A percentile compares a stretch with the other conserved stretches of the same genome.
phyloP scores from a whole-genome alignment of 495 filamentous ascomycete species.

The Pyrenopolyporus hunteri region DNA sequence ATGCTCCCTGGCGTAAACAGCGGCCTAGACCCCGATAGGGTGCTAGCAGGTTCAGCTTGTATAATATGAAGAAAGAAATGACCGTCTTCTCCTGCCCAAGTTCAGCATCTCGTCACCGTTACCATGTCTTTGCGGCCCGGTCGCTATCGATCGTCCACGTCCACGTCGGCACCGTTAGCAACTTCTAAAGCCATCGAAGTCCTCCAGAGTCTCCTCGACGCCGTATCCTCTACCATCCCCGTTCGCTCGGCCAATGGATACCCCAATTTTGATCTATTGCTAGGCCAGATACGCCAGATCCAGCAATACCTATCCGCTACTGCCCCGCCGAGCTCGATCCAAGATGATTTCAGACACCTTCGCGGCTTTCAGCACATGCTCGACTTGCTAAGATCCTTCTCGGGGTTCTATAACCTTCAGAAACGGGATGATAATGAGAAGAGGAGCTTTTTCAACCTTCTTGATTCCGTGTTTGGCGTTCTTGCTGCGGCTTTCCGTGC shows the following conservation, averaged over 20 bases:
- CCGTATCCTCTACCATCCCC: conserved; percentile 47
- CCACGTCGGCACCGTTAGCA: conserved; percentile 59
- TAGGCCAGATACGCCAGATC: conserved; percentile 50
- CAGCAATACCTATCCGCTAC: conserved; percentile 56
- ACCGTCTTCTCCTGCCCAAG: conserved; percentile 24
- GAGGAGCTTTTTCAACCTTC: conserved; percentile 67
- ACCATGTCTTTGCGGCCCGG: conserved; percentile 56
- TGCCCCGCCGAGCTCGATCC: conserved; percentile 50
- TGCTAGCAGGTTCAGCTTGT: conserved; percentile 29
- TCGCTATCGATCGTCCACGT: conserved; percentile 67
- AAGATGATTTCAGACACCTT: conserved; percentile 84
- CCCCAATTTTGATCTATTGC: conserved; percentile 49
- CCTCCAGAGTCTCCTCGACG: conserved; percentile 63
- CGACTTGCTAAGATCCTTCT: conserved; percentile 67
- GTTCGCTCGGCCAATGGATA: conserved; percentile 40
- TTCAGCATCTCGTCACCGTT: conserved; percentile 25
- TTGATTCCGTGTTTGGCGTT: conserved; percentile 72
- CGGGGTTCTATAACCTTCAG: conserved; percentile 72
- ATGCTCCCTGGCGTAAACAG: conserved; percentile 40
- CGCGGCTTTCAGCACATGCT: conserved; percentile 80
- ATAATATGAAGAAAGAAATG: conserved; percentile 36
- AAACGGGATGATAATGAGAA: conserved; percentile 65
- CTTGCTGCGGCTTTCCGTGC: conserved; percentile 77
- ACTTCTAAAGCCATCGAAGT: conserved; percentile 64
- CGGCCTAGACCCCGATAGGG: conserved; percentile 45